Conservation (phyloP, 108 stramenopile species). For the Skeletonema costatum region DNA sequence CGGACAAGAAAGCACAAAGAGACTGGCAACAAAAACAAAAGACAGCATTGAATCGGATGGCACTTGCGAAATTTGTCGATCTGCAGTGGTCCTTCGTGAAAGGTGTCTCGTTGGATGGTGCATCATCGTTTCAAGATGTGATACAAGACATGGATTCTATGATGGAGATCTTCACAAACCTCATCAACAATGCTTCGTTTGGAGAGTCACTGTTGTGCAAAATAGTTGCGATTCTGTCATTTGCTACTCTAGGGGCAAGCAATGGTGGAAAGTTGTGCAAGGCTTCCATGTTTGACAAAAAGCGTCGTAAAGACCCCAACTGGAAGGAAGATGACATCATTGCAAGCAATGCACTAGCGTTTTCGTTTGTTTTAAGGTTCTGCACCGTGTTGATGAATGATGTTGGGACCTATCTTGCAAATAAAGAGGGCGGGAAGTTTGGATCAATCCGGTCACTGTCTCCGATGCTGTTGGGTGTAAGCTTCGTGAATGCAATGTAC, state of each 20-base stretch:
- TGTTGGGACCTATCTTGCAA: background rate
- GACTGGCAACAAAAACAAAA: constrained; percentile 49
- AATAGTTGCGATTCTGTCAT: constrained; percentile 66
- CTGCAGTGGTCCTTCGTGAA: constrained; percentile 64
- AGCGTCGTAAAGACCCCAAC: background rate
- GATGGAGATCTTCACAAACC: constrained; percentile 23
- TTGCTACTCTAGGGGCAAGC: constrained; percentile 43
- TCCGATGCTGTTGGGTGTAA: constrained; percentile 29
- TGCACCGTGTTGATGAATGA: constrained; percentile 25
- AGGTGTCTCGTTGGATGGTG: constrained; percentile 20
- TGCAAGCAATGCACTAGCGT: constrained; percentile 37
- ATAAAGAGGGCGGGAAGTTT: background rate
- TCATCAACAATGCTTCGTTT: constrained; percentile 51
- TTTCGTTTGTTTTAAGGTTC: constrained; percentile 39
- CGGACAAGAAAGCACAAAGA: constrained; percentile 30
- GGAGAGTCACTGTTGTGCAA: constrained; percentile 75
- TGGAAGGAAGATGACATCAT: constrained; percentile 22
- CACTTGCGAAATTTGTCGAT: constrained; percentile 69
- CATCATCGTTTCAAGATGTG: constrained; percentile 10
- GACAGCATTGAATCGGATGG: constrained; percentile 46
- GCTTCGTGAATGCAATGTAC: constrained; percentile 24
- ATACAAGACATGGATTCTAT: constrained; percentile 42
- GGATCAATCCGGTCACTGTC: constrained; percentile 30
- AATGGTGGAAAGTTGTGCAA: constrained; percentile 19
- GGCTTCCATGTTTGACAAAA: background rate